Evolutionary conservation across 129 eudicot species (phyloP).

Genomic region (Glebionis coronaria): DNA sequence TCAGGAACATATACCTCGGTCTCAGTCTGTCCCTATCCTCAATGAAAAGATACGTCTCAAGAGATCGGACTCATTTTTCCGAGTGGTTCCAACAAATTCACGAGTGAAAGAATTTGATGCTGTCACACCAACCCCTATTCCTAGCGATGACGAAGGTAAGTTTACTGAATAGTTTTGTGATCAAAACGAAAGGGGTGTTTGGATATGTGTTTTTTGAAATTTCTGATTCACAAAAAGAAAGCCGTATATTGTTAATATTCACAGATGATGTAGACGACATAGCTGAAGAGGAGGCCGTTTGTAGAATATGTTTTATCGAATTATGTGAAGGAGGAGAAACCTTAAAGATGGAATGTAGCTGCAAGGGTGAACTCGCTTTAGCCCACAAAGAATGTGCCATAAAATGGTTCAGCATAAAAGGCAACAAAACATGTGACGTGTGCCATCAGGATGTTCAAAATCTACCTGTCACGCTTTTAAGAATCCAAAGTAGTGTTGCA

Average conservation of each 20-base stretch:
- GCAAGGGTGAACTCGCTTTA: constrained; percentile 99
- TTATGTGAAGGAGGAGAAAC: constrained; percentile 93
- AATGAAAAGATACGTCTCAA: constrained; percentile 39
- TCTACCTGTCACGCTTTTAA: constrained; percentile 79
- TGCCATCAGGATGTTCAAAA: constrained; percentile 86
- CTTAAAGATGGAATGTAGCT: constrained; percentile 91
- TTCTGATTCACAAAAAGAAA: too few relatives aligned
- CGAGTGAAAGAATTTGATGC: constrained; percentile 40
- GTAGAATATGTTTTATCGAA: constrained; percentile 90
- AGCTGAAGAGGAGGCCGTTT: constrained; percentile 98
- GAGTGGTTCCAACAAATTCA: constrained; percentile 70
- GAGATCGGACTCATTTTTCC: constrained; percentile 59
- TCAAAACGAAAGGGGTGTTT: not conserved
- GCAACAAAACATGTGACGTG: constrained; percentile 91
- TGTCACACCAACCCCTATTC: constrained; percentile 16
- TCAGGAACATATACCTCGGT: constrained; percentile 47
- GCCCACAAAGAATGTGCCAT: constrained; percentile 94
- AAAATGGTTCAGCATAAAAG: constrained; percentile 96
- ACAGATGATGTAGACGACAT: constrained; percentile 70
- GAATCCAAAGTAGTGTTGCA: constrained; percentile 47
- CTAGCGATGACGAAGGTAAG: constrained; percentile 48
- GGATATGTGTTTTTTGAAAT: not conserved
- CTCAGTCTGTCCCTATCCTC: constrained; percentile 64
- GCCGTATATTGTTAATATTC: too few relatives aligned
- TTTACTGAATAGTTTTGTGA: constrained; percentile 1